Conservation (phyloP, 2,329 filamentous ascomycete genomes). For the Tolypocladium paradoxum region DNA sequence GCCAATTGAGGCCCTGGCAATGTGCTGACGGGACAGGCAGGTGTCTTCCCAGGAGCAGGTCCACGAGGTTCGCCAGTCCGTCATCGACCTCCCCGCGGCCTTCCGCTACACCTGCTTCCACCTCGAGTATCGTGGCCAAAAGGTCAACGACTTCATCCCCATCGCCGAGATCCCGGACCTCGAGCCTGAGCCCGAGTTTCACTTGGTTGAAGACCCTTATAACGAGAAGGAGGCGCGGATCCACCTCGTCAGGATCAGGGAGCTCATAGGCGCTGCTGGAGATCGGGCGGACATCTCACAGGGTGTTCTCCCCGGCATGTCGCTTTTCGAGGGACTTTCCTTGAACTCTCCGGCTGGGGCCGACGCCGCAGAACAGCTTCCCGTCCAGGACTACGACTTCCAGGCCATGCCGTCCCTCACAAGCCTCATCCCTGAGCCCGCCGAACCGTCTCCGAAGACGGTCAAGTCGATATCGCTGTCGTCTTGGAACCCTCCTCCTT, state of each 20-base stretch:
- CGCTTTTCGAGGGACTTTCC: slow-evolving; percentile 73
- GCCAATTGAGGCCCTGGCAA: not conserved
- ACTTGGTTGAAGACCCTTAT: slow-evolving; percentile 86
- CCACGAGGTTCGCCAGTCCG: slow-evolving; percentile 91
- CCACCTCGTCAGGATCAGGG: slow-evolving; percentile 81
- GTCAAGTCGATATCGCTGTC: slow-evolving; percentile 83
- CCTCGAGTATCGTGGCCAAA: slow-evolving; percentile 77
- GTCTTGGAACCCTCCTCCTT: slow-evolving; percentile 92
- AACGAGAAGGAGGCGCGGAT: slow-evolving; percentile 97
- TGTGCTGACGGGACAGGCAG: slow-evolving; percentile 28
- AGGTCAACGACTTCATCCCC: slow-evolving; percentile 91
- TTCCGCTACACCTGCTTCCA: slow-evolving; percentile 99
- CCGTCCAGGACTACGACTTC: slow-evolving; percentile 66
- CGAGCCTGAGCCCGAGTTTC: slow-evolving; percentile 64
- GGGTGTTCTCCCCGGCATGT: slow-evolving; percentile 74
- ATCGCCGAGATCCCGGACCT: slow-evolving; percentile 81
- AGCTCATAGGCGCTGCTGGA: slow-evolving; percentile 85
- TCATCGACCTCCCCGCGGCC: slow-evolving; percentile 84
- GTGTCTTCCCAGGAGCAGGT: slow-evolving; percentile 91
- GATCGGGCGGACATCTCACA: slow-evolving; percentile 80
- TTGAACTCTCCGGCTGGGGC: slow-evolving; percentile 31
- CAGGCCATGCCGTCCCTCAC: slow-evolving; percentile 55
- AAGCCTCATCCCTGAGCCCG: slow-evolving; percentile 57
- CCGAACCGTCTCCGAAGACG: slow-evolving; percentile 70
- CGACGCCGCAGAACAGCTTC: slow-evolving; percentile 19